Percentiles rank a stretch among this genome's conserved stretches.
Conservation (phyloP, 2,329 filamentous ascomycete species). For the Paraphaeosphaeria sporulosa region DNA sequence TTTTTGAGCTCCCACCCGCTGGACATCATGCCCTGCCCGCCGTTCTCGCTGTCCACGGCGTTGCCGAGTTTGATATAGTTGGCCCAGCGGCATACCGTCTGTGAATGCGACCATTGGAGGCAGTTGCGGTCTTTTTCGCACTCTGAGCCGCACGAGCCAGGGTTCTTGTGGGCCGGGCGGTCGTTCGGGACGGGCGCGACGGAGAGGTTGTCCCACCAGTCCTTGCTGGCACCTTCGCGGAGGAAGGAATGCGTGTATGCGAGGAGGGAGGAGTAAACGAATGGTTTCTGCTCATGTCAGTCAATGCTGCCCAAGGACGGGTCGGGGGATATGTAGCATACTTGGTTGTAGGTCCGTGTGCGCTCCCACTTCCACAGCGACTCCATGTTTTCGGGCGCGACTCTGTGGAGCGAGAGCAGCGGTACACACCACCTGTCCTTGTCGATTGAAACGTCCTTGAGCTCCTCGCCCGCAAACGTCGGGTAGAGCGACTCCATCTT, state of each 20-base stretch:
- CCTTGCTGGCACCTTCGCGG: slow-evolving; percentile 36
- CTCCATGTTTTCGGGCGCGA: slow-evolving; percentile 57
- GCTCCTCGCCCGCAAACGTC: slow-evolving; percentile 54
- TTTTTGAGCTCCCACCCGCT: slow-evolving; percentile 50
- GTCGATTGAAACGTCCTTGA: slow-evolving; percentile 55
- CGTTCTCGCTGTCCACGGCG: slow-evolving; percentile 40
- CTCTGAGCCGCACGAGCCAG: slow-evolving; percentile 44
- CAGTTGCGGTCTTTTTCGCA: slow-evolving; percentile 44
- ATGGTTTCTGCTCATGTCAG: slow-evolving; percentile 41
- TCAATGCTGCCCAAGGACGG: slow-evolving; percentile 1
- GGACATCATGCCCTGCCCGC: slow-evolving; percentile 47
- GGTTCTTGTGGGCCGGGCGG: slow-evolving; percentile 43
- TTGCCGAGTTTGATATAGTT: slow-evolving; percentile 46
- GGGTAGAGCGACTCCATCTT: slow-evolving; percentile 48
- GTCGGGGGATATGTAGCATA: slow-evolving; percentile 17
- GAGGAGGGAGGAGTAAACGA: slow-evolving; percentile 47
- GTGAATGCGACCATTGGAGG: slow-evolving; percentile 47
- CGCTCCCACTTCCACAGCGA: slow-evolving; percentile 59
- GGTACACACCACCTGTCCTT: slow-evolving; percentile 54
- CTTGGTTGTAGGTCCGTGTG: slow-evolving; percentile 44
- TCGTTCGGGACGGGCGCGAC: slow-evolving; percentile 43
- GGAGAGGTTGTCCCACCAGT: slow-evolving; percentile 49
- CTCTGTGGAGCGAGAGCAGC: slow-evolving; percentile 50
- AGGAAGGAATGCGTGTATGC: slow-evolving; percentile 48
- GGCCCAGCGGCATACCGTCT: slow-evolving; percentile 48